A percentile compares a stretch with the other conserved stretches of the same genome.
These are phyloP conservation scores for Prunus davidiana DNA, from an alignment of 306 rosid genomes.

Conservation along the genomic window DNA sequence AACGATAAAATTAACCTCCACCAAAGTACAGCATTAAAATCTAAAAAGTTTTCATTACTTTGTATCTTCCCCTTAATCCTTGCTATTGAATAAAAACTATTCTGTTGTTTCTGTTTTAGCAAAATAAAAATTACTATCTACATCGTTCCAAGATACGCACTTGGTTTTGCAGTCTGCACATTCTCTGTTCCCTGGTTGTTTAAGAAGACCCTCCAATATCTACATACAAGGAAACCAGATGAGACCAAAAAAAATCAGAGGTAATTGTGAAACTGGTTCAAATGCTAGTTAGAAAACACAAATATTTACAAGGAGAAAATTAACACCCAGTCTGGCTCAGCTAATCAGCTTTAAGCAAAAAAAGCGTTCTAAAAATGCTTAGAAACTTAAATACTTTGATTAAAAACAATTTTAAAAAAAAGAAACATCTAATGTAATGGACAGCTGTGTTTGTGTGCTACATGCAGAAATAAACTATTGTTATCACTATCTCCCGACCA, in stretches of 20 bases:
- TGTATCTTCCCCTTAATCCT: background rate
- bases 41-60: background rate
- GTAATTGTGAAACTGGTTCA: background rate
- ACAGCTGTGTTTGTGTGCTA: conserved; percentile 4
- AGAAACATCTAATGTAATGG: background rate
- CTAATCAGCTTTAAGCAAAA: background rate
- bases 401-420: background rate
- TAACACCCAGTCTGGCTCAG: background rate
- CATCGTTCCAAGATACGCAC: conserved; percentile 43
- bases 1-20: background rate
- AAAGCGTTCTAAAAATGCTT: background rate
- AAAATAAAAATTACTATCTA: background rate
- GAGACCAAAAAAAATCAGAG: background rate
- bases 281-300: background rate
- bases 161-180: conserved; percentile 95
- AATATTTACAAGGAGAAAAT: background rate
- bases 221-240: conserved; percentile 26
- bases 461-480: background rate
- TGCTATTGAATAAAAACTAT: background rate
- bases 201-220: conserved; percentile 91
- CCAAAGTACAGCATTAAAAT: background rate
- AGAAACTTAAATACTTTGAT: too few relatives aligned
- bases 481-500: background rate
- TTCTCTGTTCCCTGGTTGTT: conserved; percentile 78
- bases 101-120: background rate